phyloP scores from a whole-genome alignment of 495 filamentous ascomycete genomes.

The Penicillium bialowiezense region DNA sequence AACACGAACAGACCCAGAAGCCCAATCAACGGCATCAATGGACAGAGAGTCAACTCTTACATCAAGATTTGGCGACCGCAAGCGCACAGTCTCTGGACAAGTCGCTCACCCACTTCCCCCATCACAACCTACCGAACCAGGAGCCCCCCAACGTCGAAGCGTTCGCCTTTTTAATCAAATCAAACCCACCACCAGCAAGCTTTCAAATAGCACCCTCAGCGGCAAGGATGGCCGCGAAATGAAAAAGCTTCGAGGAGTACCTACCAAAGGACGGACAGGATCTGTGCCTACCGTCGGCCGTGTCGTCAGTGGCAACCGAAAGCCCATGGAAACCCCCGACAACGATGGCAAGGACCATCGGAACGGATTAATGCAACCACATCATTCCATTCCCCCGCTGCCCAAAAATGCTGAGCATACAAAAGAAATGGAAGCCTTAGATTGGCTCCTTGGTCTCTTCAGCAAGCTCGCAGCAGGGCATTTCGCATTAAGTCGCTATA shows the following conservation, averaged over 20 bases:
- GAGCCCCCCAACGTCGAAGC: constrained; percentile 73
- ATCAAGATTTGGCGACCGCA: constrained; percentile 55
- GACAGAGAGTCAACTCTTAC: constrained; percentile 38
- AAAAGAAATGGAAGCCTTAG: constrained; percentile 73
- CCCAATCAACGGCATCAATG: constrained; percentile 32
- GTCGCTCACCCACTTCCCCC: constrained; percentile 57
- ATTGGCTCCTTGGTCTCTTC: constrained; percentile 78
- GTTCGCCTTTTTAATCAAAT: constrained; percentile 73
- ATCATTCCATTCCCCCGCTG: constrained; percentile 24
- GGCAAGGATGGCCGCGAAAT: constrained; percentile 65
- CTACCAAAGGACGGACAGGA: constrained; percentile 51
- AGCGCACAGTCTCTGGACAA: constrained; percentile 83
- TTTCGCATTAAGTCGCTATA: constrained; percentile 71
- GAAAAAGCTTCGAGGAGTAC: constrained; percentile 71
- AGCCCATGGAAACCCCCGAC: constrained; percentile 64
- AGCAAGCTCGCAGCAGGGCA: constrained; percentile 79
- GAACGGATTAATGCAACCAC: constrained; percentile 21
- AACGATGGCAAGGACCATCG: constrained; percentile 58
- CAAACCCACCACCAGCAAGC: constrained; percentile 58
- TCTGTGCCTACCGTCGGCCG: constrained; percentile 67
- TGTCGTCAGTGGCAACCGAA: constrained; percentile 79
- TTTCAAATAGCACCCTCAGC: constrained; percentile 48
- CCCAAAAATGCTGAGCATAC: constrained; percentile 38
- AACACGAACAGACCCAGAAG: constrained; percentile 49
- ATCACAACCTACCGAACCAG: constrained; percentile 53